Evolutionary conservation across 2,329 filamentous ascomycete species (phyloP), one percentile per base, ranked within the genome.

Genomic region (Ceratocystis eucalypticola): DNA sequence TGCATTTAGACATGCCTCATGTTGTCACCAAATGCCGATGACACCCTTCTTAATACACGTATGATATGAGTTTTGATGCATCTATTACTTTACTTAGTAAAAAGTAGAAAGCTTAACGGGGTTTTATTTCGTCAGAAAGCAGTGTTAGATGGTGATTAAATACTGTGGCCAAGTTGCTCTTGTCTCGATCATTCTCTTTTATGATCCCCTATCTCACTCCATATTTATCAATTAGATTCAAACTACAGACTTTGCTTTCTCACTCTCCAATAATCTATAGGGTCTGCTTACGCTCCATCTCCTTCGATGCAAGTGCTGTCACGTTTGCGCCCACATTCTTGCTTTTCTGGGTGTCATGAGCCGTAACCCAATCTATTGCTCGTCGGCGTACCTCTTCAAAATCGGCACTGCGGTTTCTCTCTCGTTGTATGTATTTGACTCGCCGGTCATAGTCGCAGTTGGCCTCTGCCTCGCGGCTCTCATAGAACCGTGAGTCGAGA

Each of bases 361-460:
- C 62, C 5, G 72, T 71, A 30, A 82, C 68, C 50, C 75, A 75
- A 22, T 74, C 74, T 22, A 78, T 72, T 2, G 81, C 80, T 68
- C 81, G 78, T 50, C 74, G 74, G 53, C 82, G 76, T 69, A 72
- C 78, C 65, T 71, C 68, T 71, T 84, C 82, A 70, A 85, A 85
- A 0, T 72, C 67, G 5, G 75, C 75, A 65, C 80, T 83, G 62
- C 79, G 77, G 67, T 79, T 76, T 37, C 80, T 74, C 72, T 85
- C 82, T 37, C 72, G 71, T 15, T 77, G 76, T 46, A 82, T 72
- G 3, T 74, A 71, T n/a, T 67, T 71, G 69, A 73, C 71, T 25
- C 82, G 77, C 66, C 76, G 73, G 5, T 75, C 71, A 20, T 77
- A 72, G 50, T 85, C 82, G 8, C 73, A 71, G 55, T 76, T 74